Base-by-base conservation (phyloP, 768 basidiomycete genomes). In the Cubamyces lactineus region DNA sequence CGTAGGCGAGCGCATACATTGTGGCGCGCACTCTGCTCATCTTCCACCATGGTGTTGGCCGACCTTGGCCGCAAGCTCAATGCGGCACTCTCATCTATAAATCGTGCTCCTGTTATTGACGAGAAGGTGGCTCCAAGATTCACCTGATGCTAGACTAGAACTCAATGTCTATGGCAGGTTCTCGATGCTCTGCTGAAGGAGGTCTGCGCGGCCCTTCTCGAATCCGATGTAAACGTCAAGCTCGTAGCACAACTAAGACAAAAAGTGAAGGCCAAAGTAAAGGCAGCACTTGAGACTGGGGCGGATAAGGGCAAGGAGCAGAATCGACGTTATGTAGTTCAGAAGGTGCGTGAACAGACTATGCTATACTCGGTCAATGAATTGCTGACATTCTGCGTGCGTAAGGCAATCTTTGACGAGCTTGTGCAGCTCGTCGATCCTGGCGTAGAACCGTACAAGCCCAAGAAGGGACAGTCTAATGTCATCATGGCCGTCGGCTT, bases 191-290 rank as follows among this genome's bases (percentile, higher is more conserved):
- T 92, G 16, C 85, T 99, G 64, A 98, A 98, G 77, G 94, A 97
- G 77, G 92, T 99, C 64, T 94, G 92, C 49, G 84, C 94, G 24
- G 96, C 96, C 11, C 79, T 98, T 34, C 84, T 99, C 46, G 96
- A 98, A 75, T 89, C 95, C 19, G 97, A 99, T 77, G 96, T 99
- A 66, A 99, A 99, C 73, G 96, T 99, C 69, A 97, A 96, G 74
- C 85, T 98, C 21, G 97, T 98, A 19, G 84, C 93, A 5, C 85
- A 86, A 41, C 75, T 97, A 58, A 86, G 94, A 65, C 86, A 89
- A 65, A 94, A 94, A 74, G 94, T 98, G 70, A 95, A 96, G 75
- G 79, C 84, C 3, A 95, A 94, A 71, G 93, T 96, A 56, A 90
- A 97, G 72, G 85, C 91, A 5, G 80, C 88, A 21, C 72, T 95